Evolutionary conservation across 1,284 basidiomycete species (phyloP).

Genomic region (Ganoderma lingzhi): DNA sequence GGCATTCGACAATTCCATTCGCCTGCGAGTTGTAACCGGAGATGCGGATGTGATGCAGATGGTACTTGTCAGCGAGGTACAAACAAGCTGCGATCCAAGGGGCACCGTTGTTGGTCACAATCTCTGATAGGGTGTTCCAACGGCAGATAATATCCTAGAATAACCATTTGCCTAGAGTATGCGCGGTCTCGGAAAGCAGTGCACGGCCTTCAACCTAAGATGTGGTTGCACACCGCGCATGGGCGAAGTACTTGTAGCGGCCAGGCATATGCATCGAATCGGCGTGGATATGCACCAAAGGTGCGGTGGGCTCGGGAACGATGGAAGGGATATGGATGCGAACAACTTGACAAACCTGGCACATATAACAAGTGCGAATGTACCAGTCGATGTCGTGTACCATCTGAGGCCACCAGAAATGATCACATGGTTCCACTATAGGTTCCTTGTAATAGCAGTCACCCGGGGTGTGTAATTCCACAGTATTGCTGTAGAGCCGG

Average conservation of each 20-base stretch:
- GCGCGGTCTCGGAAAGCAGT: too few relatives aligned
- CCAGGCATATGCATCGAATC: background rate
- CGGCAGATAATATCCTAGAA: background rate
- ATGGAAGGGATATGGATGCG: too few relatives aligned
- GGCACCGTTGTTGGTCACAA: background rate
- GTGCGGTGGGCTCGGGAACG: background rate
- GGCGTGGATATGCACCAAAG: background rate
- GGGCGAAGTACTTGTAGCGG: too few relatives aligned
- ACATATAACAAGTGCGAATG: background rate
- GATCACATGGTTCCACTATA: background rate
- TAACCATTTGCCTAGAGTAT: background rate
- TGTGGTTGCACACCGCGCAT: too few relatives aligned
- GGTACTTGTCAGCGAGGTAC: too few relatives aligned
- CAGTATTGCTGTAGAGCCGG: too few relatives aligned
- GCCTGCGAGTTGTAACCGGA: background rate
- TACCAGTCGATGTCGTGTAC: background rate
- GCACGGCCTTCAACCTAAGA: too few relatives aligned
- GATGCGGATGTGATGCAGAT: too few relatives aligned
- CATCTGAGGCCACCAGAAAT: background rate
- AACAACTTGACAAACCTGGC: background rate
- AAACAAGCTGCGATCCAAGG: too few relatives aligned
- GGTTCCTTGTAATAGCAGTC: too few relatives aligned
- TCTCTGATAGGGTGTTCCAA: background rate
- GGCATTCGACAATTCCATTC: too few relatives aligned
- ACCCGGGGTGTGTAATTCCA: too few relatives aligned